Base-by-base conservation (phyloP, 2,329 filamentous ascomycete species). In the Remersonia thermophila region DNA sequence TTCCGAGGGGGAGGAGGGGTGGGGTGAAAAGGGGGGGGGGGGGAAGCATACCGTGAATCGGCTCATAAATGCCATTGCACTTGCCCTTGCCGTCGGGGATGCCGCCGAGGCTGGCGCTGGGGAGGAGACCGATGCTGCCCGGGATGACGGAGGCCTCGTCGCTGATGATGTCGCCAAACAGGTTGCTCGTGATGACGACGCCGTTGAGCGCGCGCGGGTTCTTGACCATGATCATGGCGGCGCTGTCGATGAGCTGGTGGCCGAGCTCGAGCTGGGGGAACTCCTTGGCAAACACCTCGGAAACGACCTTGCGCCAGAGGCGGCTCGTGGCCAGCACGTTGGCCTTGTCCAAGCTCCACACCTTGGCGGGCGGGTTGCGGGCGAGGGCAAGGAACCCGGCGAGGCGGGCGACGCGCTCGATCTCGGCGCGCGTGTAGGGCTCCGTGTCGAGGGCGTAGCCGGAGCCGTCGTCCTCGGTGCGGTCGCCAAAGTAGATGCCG, bases 141-240 rank as follows among this genome's bases (percentile, higher is more conserved):
- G 89, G 85, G 50, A 96, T 96, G 34, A 93, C 87, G 51, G 81
- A 87, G 4, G 89, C 87, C 69, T 96, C 89, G 56, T 96, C 89
- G 55, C 75, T 83, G 55, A 98, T 86, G 55, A 96, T 96, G 60
- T 96, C 89, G 44, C 89, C 91, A 56, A 94, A 94, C 49, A 96
- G 58, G 61, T 96, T 98, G 67, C 80, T 87, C 10, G 87, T 93
- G 45, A 96, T 78, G 32, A 96, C 74, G 26, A 96, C 77, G 36
- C 89, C 91, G 57, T 95, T 96, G 36, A 96, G 69, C 15, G 77
- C 74, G 9, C 79, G 70, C 8, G 89, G 89, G 62, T 87, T 89
- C 78, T 93, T 95, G 55, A 96, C 74, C 81, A 96, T 85, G 50
- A 95, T 67, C 87, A 96, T 95, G 47, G 89, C 89, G n/a, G 89